These are phyloP conservation scores for Aspergillus aculeatus DNA, from an alignment of 2,329 filamentous ascomycete genomes.

Conservation along the genomic window DNA sequence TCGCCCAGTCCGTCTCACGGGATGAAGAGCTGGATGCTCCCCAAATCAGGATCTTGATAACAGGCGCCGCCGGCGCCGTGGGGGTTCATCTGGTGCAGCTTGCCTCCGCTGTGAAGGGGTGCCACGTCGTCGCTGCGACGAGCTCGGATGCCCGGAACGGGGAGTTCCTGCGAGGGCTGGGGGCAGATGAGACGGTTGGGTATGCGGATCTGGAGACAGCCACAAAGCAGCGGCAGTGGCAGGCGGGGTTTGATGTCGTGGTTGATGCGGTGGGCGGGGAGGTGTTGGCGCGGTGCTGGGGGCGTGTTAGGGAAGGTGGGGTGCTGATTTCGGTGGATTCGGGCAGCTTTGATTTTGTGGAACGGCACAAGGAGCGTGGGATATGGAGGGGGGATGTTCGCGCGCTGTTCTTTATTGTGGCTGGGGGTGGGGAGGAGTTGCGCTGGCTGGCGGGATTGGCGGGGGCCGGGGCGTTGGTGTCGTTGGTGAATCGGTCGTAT, in stretches of 20 bases:
- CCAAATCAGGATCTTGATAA: conserved; percentile 31
- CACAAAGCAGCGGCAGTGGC: neutral
- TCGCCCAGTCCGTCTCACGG: no score
- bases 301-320: conserved; percentile 17
- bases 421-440: neutral
- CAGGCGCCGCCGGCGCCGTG: conserved; percentile 38
- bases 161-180: conserved; percentile 34
- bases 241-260: conserved; percentile 22
- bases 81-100: conserved; percentile 42
- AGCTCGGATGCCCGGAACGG: conserved; percentile 36
- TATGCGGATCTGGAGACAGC: conserved; percentile 24
- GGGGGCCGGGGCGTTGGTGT: neutral
- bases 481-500: conserved; percentile 9
- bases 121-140: conserved; percentile 35
- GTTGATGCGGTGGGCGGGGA: conserved; percentile 30
- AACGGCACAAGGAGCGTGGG: conserved; percentile 20
- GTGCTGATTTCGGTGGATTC: conserved; percentile 31
- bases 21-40: neutral
- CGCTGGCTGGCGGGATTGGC: conserved; percentile 3
- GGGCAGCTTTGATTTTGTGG: conserved; percentile 28
- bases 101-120: conserved; percentile 28
- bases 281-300: conserved; percentile 23
- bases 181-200: conserved; percentile 41
- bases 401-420: conserved; percentile 15
- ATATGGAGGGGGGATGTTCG: conserved; percentile 19